Evolutionary conservation across 352 stramenopile genomes (phyloP).

Genomic region (Hyaloperonospora brassicae): DNA sequence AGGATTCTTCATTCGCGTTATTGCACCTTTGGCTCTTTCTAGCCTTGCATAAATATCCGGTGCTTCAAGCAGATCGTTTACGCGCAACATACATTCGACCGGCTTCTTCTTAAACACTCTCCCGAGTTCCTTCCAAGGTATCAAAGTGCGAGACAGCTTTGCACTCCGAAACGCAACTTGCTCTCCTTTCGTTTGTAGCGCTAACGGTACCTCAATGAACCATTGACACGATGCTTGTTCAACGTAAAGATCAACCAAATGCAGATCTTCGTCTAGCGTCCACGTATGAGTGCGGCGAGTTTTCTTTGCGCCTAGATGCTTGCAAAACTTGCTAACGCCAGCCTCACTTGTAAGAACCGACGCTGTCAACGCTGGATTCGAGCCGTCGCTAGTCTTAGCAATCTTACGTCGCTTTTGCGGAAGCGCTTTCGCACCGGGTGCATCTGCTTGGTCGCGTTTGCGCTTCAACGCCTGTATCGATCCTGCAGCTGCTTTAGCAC

Average conservation of each 20-base stretch:
- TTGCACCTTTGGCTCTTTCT: constrained; percentile 45
- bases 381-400: constrained; percentile 14
- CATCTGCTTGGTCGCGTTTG: constrained; percentile 35
- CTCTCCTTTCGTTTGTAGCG: constrained; percentile 57
- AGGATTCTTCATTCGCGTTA: constrained; percentile 68
- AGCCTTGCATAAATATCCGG: constrained; percentile 57
- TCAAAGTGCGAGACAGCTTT: constrained; percentile 42
- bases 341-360: constrained; percentile 27
- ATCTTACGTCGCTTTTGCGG: constrained; percentile 30
- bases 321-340: constrained; percentile 37
- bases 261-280: constrained; percentile 53
- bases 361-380: constrained; percentile 19
- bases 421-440: constrained; percentile 4
- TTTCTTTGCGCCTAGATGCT: constrained; percentile 43
- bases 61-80: constrained; percentile 54
- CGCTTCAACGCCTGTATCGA: constrained; percentile 42
- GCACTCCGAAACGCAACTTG: constrained; percentile 58
- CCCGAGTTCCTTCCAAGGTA: constrained; percentile 64
- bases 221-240: constrained; percentile 63
- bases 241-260: constrained; percentile 65
- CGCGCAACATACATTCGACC: constrained; percentile 57
- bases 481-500: constrained; percentile 49
- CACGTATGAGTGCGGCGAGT: constrained; percentile 50
- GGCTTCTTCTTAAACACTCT: constrained; percentile 52
- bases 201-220: constrained; percentile 71